A percentile compares a stretch with the other conserved stretches of the same genome.
phyloP scores from a whole-genome alignment of 1,139 yeast species.

The Pneumocystis jirovecii region DNA sequence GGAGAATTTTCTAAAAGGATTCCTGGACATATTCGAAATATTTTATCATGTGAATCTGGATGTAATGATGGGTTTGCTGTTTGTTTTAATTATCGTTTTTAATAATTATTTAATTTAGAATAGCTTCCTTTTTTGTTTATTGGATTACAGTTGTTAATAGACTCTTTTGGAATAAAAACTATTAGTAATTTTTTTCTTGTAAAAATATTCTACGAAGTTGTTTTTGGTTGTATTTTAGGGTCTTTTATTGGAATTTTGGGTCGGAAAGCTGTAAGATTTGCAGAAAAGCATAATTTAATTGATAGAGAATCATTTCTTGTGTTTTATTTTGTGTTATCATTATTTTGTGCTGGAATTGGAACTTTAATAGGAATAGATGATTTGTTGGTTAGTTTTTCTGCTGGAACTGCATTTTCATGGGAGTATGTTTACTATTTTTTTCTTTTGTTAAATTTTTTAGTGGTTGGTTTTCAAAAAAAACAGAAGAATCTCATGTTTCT shows the following conservation, averaged over 20 bases:
- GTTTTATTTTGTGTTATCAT: constrained; percentile 47
- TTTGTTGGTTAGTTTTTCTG: constrained; percentile 67
- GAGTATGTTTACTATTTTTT: constrained; percentile 26
- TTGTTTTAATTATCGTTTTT: constrained; percentile 71
- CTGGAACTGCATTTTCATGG: constrained; percentile 95
- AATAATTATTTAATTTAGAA: constrained; percentile 21
- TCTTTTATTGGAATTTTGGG: constrained; percentile 60
- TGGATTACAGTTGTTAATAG: background rate
- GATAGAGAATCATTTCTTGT: constrained; percentile 92
- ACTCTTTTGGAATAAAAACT: background rate
- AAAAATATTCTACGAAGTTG: constrained; percentile 75
- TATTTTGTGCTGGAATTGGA: constrained; percentile 34
- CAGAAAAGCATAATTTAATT: constrained; percentile 52
- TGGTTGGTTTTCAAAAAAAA: constrained; percentile 76
- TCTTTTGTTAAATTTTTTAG: background rate
- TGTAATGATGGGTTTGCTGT: constrained; percentile 97
- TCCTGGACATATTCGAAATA: constrained; percentile 87
- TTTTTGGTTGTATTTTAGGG: constrained; percentile 72
- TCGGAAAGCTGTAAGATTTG: constrained; percentile 61
- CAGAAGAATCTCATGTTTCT: constrained; percentile 78
- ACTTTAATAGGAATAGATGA: constrained; percentile 88
- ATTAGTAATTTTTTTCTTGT: constrained; percentile 51
- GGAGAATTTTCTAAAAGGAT: constrained; percentile 86
- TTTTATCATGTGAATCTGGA: constrained; percentile 71
- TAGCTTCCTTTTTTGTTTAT: background rate